Conservation (phyloP, 2,329 filamentous ascomycete genomes). For the Colletotrichum gloeosporioides region DNA sequence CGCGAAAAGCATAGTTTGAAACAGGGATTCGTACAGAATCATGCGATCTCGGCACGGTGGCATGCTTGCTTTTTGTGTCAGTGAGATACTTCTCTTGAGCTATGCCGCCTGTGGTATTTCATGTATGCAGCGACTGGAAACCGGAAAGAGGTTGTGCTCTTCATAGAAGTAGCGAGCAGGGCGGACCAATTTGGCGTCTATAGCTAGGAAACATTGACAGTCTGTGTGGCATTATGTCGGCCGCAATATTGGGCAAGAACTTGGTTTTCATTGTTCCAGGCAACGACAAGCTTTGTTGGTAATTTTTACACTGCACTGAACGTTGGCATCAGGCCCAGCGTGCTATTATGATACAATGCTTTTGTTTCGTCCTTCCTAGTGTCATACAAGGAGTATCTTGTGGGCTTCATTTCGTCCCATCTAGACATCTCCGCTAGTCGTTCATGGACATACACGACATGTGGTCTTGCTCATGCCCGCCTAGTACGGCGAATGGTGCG, state of each 20-base stretch:
- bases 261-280: background rate
- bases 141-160: background rate
- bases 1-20: background rate
- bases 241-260: background rate
- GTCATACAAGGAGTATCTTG: background rate
- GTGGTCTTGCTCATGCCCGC: background rate
- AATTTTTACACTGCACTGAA: background rate
- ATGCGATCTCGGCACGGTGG: background rate
- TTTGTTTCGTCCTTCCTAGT: background rate
- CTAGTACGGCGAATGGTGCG: background rate
- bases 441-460: background rate
- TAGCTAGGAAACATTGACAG: background rate
- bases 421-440: background rate
- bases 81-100: background rate
- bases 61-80: background rate
- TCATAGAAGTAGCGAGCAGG: background rate
- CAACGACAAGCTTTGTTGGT: background rate
- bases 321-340: background rate
- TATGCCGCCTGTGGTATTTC: background rate
- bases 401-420: background rate
- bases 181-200: background rate
- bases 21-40: background rate
- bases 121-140: background rate
- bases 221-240: background rate
- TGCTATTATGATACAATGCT: constrained; percentile 17